A percentile compares a stretch with the other conserved stretches of the same genome.
phyloP scores from a whole-genome alignment of 768 basidiomycete genomes.

The Suillus bovinus region DNA sequence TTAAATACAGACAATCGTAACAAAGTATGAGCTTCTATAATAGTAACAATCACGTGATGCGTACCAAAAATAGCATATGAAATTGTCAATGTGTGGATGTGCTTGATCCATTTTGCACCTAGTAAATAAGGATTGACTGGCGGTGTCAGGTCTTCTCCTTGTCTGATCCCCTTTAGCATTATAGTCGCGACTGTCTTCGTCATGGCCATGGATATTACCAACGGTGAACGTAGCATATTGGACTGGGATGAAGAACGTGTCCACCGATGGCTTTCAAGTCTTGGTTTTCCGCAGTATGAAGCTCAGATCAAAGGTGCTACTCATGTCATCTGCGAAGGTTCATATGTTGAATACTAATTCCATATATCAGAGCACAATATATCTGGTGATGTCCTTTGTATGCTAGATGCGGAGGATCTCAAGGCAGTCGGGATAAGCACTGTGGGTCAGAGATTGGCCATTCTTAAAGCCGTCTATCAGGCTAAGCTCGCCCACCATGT shows the following conservation, averaged over 20 bases:
- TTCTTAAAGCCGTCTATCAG: conserved; percentile 90
- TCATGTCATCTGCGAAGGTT: not conserved
- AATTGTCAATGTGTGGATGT: not conserved
- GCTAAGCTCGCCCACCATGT: conserved; percentile 84
- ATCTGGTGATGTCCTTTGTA: conserved; percentile 84
- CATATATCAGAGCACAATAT: conserved; percentile 77
- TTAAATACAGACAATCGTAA: not conserved
- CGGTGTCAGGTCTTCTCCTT: conserved; percentile 9
- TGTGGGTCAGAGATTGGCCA: conserved; percentile 87
- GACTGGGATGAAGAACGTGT: conserved; percentile 83
- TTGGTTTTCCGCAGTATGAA: conserved; percentile 89
- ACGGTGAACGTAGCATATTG: conserved; percentile 37
- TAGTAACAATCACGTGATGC: not conserved
- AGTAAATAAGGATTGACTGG: conserved; percentile 8
- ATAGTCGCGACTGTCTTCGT: not conserved
- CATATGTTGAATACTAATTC: conserved; percentile 10
- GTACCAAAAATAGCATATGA: not conserved
- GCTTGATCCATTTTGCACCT: conserved; percentile 3
- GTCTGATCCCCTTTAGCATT: conserved; percentile 10
- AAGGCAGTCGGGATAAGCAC: conserved; percentile 87
- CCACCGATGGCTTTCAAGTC: conserved; percentile 68
- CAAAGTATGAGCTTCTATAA: not conserved
- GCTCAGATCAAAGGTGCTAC: conserved; percentile 71
- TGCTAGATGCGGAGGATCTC: conserved; percentile 81
- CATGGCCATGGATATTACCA: conserved; percentile 32